A percentile compares a stretch with the other conserved stretches of the same genome.
These are phyloP conservation scores for Mycena maculata DNA, from an alignment of 768 basidiomycete species.

Conservation along the genomic window DNA sequence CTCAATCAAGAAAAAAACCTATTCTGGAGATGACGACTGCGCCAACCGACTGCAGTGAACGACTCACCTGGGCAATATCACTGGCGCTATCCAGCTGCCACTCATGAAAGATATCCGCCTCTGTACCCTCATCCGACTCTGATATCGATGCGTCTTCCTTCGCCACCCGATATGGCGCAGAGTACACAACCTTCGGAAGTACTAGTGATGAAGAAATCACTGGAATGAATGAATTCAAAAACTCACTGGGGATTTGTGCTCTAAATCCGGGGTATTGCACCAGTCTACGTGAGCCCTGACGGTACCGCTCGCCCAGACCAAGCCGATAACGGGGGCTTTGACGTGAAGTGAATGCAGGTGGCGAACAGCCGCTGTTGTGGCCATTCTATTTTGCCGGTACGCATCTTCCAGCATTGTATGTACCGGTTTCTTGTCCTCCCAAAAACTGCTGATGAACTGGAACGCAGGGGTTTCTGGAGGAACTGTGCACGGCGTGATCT, in stretches of 20 bases:
- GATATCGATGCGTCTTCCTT: constrained; percentile 11
- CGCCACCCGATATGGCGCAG: constrained; percentile 56
- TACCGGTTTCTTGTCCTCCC: constrained; percentile 71
- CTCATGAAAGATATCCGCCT: constrained; percentile 52
- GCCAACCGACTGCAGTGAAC: not conserved
- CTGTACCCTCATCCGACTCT: constrained; percentile 34
- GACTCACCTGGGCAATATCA: constrained; percentile 48
- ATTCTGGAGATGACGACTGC: not conserved
- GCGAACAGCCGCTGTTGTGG: constrained; percentile 60
- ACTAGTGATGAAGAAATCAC: not conserved
- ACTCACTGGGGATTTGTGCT: constrained; percentile 49
- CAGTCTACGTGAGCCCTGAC: constrained; percentile 70
- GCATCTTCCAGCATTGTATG: constrained; percentile 63
- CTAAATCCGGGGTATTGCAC: constrained; percentile 50
- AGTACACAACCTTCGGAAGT: constrained; percentile 55
- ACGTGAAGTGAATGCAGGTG: constrained; percentile 63
- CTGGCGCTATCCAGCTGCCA: constrained; percentile 59
- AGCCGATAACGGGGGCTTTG: constrained; percentile 60
- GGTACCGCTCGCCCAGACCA: constrained; percentile 64
- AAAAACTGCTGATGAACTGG: constrained; percentile 65
- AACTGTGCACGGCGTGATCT: constrained; percentile 61
- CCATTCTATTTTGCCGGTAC: constrained; percentile 68
- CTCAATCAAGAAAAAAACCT: constrained; percentile 62
- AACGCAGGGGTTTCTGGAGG: constrained; percentile 60
- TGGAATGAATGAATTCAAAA: not conserved